Base-by-base conservation (phyloP, 2,329 filamentous ascomycete genomes). In the Colletotrichum noveboracense region DNA sequence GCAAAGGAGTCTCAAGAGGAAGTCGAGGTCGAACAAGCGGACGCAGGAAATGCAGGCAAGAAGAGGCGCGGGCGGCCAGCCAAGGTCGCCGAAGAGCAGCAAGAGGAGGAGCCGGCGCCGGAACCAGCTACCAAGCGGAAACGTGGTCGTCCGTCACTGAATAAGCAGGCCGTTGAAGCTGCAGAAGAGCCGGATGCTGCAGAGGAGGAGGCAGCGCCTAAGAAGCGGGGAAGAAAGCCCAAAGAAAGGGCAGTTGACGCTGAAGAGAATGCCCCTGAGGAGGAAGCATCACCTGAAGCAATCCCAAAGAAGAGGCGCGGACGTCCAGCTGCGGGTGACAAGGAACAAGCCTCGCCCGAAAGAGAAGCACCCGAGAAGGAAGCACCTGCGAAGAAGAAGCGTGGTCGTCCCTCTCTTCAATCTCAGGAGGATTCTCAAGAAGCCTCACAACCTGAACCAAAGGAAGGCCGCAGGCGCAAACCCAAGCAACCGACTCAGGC, bases 71-170 rank as follows among this genome's bases (percentile, higher is more conserved):
- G 61, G 2, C 58, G 55, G 14, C 61, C 60, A 8, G 24, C 6
- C 9, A 76, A 75, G 24, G 7, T 21, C 7, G 24, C 34, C 13
- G 67, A 58, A 28, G 71, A 38, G 14, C 70, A 69, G 24, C 32
- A 36, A 7, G 76, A 71, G 71, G 71, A 75, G 48, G 76, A 78
- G 65, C 69, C 74, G 21, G 75, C 80, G 69, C 79, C 38, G 28
- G 71, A 81, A 4, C 60, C 48, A 16, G 43, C 70, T 64, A 6
- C 43, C 38, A 55, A 71, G 28, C 80, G 78, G 69, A 76, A 79
- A 70, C 81, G 78, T 52, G 78, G 77, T n/a, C 79, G 79, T 10
- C 79, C 81, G 32, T 83, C 84, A 18, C 69, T 81, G 7, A 77
- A 77, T 16, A 70, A 76, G 13, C 74, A 76, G 8, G 64, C 68